These are phyloP conservation scores for Codiaeum variegatum DNA, from an alignment of 441 rosid genomes.

Conservation along the genomic window DNA sequence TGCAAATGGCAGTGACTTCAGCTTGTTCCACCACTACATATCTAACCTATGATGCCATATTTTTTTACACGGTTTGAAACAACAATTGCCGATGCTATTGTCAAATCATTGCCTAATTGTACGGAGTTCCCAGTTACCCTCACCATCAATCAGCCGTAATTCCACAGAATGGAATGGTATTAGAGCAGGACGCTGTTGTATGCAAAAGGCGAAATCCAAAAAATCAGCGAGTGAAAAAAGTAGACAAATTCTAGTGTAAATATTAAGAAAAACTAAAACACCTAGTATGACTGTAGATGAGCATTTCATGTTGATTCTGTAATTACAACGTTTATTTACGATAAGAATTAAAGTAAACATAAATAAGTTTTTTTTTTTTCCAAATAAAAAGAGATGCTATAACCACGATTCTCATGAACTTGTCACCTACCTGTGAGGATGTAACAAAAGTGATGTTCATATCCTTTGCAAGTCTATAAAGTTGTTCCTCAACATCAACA, in stretches of 20 bases:
- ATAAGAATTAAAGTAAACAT: neutral
- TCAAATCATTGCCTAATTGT: conserved; percentile 50
- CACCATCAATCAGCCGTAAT: conserved; percentile 88
- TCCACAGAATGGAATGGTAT: conserved; percentile 87
- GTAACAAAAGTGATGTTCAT: conserved; percentile 92
- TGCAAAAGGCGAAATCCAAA: neutral
- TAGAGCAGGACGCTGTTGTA: conserved; percentile 83
- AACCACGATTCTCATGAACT: neutral
- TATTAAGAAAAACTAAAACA: neutral
- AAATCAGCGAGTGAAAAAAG: neutral
- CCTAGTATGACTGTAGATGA: neutral
- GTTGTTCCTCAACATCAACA: conserved; percentile 98
- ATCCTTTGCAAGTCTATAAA: conserved; percentile 78
- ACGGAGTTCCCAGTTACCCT: conserved; percentile 96
- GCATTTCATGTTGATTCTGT: neutral
- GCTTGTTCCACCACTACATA: neutral
- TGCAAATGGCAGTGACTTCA: conserved; percentile 3
- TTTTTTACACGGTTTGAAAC: neutral
- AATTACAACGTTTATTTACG: neutral
- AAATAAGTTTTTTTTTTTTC: neutral
- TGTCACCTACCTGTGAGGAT: conserved; percentile 78
- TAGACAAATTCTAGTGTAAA: neutral
- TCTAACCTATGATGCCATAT: conserved; percentile 1
- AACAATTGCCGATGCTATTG: conserved; percentile 1
- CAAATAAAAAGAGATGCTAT: neutral